phyloP scores from a whole-genome alignment of 192 early-diverging fungal species.

The Linnemannia elongata region DNA sequence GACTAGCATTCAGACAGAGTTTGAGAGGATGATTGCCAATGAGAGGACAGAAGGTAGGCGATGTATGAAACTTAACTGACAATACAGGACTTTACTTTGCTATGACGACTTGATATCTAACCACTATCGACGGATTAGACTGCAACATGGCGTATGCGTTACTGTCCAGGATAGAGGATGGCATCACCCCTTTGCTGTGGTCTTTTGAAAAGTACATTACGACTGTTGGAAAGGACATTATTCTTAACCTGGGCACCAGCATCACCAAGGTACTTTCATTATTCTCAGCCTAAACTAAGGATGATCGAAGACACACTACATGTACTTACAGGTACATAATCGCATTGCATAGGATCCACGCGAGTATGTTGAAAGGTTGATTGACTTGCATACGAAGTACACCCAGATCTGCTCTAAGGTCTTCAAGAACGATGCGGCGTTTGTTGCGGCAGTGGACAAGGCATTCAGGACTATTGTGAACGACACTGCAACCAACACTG shows the following conservation, averaged over 20 bases:
- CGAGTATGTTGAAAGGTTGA: conserved; percentile 76
- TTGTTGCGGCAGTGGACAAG: conserved; percentile 86
- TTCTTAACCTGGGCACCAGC: conserved; percentile 58
- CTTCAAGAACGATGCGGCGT: conserved; percentile 76
- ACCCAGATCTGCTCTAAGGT: conserved; percentile 67
- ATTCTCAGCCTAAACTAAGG: neutral
- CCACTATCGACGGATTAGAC: conserved; percentile 58
- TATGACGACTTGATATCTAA: neutral
- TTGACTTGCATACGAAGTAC: conserved; percentile 76
- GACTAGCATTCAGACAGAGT: conserved; percentile 73
- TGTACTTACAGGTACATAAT: neutral
- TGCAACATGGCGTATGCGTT: conserved; percentile 76
- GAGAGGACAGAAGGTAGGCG: conserved; percentile 70
- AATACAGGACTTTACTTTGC: neutral
- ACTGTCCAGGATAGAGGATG: conserved; percentile 73
- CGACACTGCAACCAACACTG: conserved; percentile 61
- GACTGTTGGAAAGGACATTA: conserved; percentile 66
- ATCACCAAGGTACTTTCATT: conserved; percentile 63
- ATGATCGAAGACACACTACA: neutral
- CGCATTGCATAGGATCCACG: conserved; percentile 72
- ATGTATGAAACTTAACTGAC: too few relatives aligned
- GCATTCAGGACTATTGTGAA: conserved; percentile 83
- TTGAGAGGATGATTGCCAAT: conserved; percentile 75
- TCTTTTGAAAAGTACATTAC: conserved; percentile 78
- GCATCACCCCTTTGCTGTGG: conserved; percentile 69